These are phyloP conservation scores for Penicillium sp. DNA, from an alignment of 2,329 filamentous ascomycete genomes.

Conservation along the genomic window DNA sequence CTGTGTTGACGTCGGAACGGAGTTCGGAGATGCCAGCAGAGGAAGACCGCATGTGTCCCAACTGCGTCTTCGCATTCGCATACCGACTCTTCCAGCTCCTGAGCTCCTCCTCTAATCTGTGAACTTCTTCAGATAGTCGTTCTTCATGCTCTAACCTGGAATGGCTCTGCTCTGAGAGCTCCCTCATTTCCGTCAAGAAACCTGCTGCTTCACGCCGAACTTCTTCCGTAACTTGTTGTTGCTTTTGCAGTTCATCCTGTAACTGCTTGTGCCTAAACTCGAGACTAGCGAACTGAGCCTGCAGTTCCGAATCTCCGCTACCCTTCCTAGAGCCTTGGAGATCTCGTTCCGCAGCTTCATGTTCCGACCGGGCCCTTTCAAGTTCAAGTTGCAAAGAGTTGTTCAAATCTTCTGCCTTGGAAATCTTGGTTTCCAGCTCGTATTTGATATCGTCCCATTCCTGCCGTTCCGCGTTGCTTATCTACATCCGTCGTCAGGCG, in stretches of 20 bases:
- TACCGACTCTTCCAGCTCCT: constrained; percentile 91
- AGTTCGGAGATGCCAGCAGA: constrained; percentile 71
- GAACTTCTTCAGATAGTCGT: constrained; percentile 74
- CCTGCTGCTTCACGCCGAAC: constrained; percentile 82
- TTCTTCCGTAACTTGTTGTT: constrained; percentile 83
- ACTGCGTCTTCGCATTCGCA: constrained; percentile 83
- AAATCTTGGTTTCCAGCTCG: constrained; percentile 73
- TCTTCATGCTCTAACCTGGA: constrained; percentile 82
- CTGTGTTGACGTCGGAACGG: constrained; percentile 45
- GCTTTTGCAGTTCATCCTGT: constrained; percentile 68
- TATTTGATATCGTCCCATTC: constrained; percentile 70
- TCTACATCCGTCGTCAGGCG: constrained; percentile 33
- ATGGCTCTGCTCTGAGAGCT: constrained; percentile 79
- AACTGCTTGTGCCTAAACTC: constrained; percentile 69
- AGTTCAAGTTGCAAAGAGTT: constrained; percentile 79
- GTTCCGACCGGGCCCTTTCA: constrained; percentile 72
- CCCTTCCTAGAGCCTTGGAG: constrained; percentile 56
- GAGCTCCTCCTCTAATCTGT: constrained; percentile 79
- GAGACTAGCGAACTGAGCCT: constrained; percentile 62
- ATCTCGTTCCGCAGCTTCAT: constrained; percentile 65
- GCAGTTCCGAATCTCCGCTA: constrained; percentile 59
- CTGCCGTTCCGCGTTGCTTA: constrained; percentile 67
- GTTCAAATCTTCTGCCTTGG: constrained; percentile 76
- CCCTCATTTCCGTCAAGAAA: constrained; percentile 87
- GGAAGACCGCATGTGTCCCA: constrained; percentile 78